These are phyloP conservation scores for Candida sanyaensis DNA, from an alignment of 1,139 yeast species.

Conservation along the genomic window DNA sequence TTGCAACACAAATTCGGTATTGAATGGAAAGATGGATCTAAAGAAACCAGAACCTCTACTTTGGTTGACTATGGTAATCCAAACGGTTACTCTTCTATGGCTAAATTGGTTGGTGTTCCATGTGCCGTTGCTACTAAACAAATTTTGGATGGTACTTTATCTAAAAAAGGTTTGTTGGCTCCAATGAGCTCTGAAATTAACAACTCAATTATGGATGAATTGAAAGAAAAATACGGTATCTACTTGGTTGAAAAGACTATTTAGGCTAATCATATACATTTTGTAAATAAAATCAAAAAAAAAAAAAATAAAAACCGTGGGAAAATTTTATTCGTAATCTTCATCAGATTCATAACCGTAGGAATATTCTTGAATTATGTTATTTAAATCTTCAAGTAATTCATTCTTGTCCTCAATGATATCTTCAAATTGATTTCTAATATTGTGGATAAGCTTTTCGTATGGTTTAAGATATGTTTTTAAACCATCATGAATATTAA, in stretches of 20 bases:
- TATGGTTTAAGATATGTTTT: constrained; percentile 48
- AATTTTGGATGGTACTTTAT: constrained; percentile 79
- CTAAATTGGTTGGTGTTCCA: constrained; percentile 97
- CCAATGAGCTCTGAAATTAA: constrained; percentile 91
- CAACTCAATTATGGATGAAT: constrained; percentile 85
- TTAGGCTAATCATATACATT: constrained; percentile 8
- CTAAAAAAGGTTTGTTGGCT: constrained; percentile 78
- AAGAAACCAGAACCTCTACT: constrained; percentile 92
- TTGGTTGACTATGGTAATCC: constrained; percentile 92
- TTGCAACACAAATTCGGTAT: constrained; percentile 98
- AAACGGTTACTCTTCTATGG: constrained; percentile 97
- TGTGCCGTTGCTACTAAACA: constrained; percentile 94
- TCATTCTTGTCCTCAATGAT: constrained; percentile 71
- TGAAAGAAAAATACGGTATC: constrained; percentile 88
- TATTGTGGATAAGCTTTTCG: constrained; percentile 44
- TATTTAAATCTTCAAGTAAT: constrained; percentile 55
- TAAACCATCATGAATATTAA: constrained; percentile 51
- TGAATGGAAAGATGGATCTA: constrained; percentile 91
- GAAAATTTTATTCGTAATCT: constrained; percentile 12
- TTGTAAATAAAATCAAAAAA: not conserved
- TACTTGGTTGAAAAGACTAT: constrained; percentile 85
- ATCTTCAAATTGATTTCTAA: constrained; percentile 27
- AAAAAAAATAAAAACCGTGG: too few species aligned
- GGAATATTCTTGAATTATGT: constrained; percentile 54
- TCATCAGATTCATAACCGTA: constrained; percentile 41